Evolutionary conservation across 1,284 basidiomycete species (phyloP), one percentile per base, ranked within the genome.

Genomic region (Ganoderma sp.): DNA sequence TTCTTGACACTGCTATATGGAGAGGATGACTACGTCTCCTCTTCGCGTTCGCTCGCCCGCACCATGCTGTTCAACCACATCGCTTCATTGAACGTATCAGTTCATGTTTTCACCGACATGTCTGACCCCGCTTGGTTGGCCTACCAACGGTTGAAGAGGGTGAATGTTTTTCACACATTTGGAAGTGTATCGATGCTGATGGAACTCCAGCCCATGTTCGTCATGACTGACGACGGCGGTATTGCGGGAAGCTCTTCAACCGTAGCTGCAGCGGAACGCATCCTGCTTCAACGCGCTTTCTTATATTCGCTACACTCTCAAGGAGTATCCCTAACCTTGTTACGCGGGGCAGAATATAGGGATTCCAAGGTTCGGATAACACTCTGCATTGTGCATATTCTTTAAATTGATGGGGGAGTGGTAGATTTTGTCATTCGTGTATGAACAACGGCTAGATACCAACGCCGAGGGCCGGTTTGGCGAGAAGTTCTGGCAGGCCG

Each of bases 191-290:
- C 15, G 42, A 12, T 37, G 28, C 62, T 74, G 54, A 73, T 39
- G 32, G 15, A 50, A 54, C 52, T 42, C 3, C 65, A 90, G 88
- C 90, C 90, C 1, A 90, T 91, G 88, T 90, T 90, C 66, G 80
- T 87, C 22, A 80, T 91, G 78, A 79, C 82, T 14, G 84, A 87
- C 71, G 88, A 89, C 67, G 88, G 87, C 6, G 84, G 82, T 2
- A 63, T 76, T 3, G 69, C 75, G 7, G 69, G 71, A 1, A 65
- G 75, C 14, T 64, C 68, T 3, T 67, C 64, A 10, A 65, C 69
- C 15, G 52, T 66, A 1, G 61, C 77, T 12, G 70, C 72, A 2
- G 69, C 76, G 2, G 78, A 81, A 54, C 77, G 80, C 12, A 75
- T 83, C 14, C 78, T 90, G 1, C 72, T 78, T 4, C 87, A 89